phyloP scores from a whole-genome alignment of 768 basidiomycete species.

The Calvatia gigantea region DNA sequence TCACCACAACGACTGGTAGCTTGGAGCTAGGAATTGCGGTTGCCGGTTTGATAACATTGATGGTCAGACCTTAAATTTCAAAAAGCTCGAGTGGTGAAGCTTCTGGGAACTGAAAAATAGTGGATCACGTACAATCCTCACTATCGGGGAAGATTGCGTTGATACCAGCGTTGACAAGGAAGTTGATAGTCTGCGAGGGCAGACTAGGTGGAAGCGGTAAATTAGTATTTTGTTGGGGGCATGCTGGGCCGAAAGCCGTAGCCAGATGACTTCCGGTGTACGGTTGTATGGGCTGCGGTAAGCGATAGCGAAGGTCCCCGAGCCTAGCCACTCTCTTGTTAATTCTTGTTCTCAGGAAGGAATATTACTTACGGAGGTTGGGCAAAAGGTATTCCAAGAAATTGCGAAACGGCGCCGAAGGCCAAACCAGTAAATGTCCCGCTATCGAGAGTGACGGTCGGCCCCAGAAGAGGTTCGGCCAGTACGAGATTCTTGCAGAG shows the following conservation, averaged over 20 bases:
- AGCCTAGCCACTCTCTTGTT: conserved; percentile 19
- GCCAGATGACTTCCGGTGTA: conserved; percentile 37
- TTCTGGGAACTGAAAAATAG: background rate
- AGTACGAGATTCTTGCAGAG: background rate
- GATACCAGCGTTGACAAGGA: conserved; percentile 24
- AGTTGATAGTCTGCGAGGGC: conserved; percentile 24
- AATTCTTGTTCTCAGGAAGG: background rate
- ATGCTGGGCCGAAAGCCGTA: conserved; percentile 40
- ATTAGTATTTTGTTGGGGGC: conserved; percentile 39
- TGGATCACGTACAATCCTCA: conserved; percentile 40
- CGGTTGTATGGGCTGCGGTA: conserved; percentile 33
- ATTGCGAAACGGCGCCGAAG: conserved; percentile 24
- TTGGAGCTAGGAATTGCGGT: conserved; percentile 34
- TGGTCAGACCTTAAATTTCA: conserved; percentile 51
- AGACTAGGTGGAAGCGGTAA: conserved; percentile 28
- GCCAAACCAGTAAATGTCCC: conserved; percentile 38
- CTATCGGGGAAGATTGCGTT: conserved; percentile 25
- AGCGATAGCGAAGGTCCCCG: conserved; percentile 38
- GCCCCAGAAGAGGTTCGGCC: conserved; percentile 9
- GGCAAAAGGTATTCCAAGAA: conserved; percentile 50
- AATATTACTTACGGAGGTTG: conserved; percentile 38
- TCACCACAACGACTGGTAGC: conserved; percentile 51
- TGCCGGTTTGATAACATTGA: conserved; percentile 49
- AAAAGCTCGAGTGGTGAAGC: background rate
- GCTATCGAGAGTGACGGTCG: conserved; percentile 37